Conservation (phyloP, 768 basidiomycete species). For the Auriculariales sp. region DNA sequence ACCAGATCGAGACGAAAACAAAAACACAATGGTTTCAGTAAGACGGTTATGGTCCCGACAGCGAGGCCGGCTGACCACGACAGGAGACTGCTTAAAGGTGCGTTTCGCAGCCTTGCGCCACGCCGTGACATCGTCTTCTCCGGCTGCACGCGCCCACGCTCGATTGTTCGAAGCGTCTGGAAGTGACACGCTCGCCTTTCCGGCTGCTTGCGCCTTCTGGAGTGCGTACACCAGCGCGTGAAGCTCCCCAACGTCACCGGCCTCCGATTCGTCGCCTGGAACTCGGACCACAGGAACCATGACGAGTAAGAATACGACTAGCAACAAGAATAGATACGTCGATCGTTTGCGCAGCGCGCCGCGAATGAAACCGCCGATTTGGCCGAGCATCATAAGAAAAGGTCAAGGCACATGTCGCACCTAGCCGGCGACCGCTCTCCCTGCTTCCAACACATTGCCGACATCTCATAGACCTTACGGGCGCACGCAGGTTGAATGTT, state of each 20-base stretch:
- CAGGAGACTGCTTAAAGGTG: constrained; percentile 38
- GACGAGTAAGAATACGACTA: background rate
- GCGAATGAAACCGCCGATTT: background rate
- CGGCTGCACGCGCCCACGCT: constrained; percentile 38
- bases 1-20: background rate
- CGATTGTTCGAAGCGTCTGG: constrained; percentile 2
- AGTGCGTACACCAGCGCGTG: background rate
- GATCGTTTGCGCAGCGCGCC: background rate
- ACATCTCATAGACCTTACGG: too few relatives aligned
- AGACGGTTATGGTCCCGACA: background rate
- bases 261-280: background rate
- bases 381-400: background rate
- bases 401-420: too few relatives aligned
- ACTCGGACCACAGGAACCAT: background rate
- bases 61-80: constrained; percentile 35
- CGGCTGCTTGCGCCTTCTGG: background rate
- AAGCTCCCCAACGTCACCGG: background rate
- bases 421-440: too few relatives aligned
- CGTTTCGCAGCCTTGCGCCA: constrained; percentile 28
- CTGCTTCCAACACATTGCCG: too few relatives aligned
- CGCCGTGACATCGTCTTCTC: constrained; percentile 16
- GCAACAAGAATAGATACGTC: background rate
- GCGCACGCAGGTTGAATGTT: too few relatives aligned
- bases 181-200: background rate
- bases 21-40: too few relatives aligned